phyloP scores from a whole-genome alignment of 202 grass and related monocot genomes.

The Hordeum pubiflorum region DNA sequence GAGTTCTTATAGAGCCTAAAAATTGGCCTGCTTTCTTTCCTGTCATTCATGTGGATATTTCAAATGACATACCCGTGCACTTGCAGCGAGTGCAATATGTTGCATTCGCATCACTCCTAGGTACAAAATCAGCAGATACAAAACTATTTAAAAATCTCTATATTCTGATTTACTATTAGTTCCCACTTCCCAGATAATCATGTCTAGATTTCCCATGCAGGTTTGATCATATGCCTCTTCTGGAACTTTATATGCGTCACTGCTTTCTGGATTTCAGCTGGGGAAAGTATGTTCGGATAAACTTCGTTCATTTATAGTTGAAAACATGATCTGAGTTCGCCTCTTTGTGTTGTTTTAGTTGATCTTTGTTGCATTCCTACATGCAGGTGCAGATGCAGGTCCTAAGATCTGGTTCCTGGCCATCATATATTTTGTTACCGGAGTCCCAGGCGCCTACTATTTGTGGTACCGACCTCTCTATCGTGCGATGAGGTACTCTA shows the following conservation, averaged over 20 bases:
- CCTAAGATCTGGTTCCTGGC: constrained; percentile 59
- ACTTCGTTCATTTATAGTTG: neutral
- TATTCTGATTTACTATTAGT: neutral
- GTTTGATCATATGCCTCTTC: constrained; percentile 52
- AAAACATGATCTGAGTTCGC: too few relatives aligned
- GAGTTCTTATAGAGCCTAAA: constrained; percentile 36
- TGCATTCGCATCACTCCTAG: constrained; percentile 59
- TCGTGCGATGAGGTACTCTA: constrained; percentile 49
- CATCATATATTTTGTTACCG: constrained; percentile 49
- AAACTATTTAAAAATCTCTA: neutral
- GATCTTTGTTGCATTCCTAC: neutral
- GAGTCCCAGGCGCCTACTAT: constrained; percentile 55
- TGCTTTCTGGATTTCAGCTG: constrained; percentile 33
- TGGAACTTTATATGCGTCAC: constrained; percentile 63
- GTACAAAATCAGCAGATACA: constrained; percentile 7
- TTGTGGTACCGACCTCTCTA: constrained; percentile 68
- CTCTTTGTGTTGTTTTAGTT: neutral
- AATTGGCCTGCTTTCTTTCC: constrained; percentile 74
- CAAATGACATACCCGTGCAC: constrained; percentile 54
- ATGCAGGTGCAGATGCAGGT: constrained; percentile 49
- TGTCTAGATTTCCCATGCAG: constrained; percentile 19
- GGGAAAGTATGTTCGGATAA: constrained; percentile 12
- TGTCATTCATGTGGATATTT: constrained; percentile 68
- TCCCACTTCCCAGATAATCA: neutral
- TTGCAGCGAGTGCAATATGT: constrained; percentile 56